phyloP scores from a whole-genome alignment of 352 stramenopile species.

The Globisporangium mamillatum region DNA sequence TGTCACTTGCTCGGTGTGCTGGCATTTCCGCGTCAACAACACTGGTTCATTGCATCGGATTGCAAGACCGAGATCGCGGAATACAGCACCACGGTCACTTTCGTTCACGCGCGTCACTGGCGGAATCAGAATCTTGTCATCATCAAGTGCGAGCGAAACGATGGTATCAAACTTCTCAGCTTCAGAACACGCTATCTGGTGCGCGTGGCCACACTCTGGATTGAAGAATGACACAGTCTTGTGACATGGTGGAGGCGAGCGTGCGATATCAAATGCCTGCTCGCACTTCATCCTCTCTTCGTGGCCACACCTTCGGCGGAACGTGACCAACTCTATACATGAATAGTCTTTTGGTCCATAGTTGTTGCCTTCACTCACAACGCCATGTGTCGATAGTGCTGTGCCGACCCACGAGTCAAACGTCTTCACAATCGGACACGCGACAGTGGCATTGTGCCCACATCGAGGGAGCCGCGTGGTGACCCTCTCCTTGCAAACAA shows the following conservation, averaged over 20 bases:
- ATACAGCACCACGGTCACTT: constrained; percentile 25
- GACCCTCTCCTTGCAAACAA: constrained; percentile 58
- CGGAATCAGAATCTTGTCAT: constrained; percentile 8
- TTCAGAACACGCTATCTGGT: constrained; percentile 52
- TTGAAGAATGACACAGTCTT: constrained; percentile 48
- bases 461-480: constrained; percentile 57
- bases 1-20: constrained; percentile 39
- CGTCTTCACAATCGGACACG: constrained; percentile 42
- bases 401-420: constrained; percentile 53
- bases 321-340: constrained; percentile 56
- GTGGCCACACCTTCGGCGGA: constrained; percentile 66
- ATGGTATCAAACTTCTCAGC: constrained; percentile 13
- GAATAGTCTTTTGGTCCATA: constrained; percentile 75
- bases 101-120: constrained; percentile 36
- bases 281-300: constrained; percentile 52
- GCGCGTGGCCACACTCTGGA: constrained; percentile 69
- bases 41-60: constrained; percentile 40
- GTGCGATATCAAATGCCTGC: constrained; percentile 65
- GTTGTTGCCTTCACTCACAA: constrained; percentile 51
- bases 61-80: constrained; percentile 39
- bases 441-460: constrained; percentile 45
- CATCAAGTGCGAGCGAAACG: neutral
- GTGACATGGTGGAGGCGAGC: constrained; percentile 38
- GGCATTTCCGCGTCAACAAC: constrained; percentile 32
- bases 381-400: constrained; percentile 26